phyloP scores from a whole-genome alignment of 768 basidiomycete species.

The Tephrocybe rancida region DNA sequence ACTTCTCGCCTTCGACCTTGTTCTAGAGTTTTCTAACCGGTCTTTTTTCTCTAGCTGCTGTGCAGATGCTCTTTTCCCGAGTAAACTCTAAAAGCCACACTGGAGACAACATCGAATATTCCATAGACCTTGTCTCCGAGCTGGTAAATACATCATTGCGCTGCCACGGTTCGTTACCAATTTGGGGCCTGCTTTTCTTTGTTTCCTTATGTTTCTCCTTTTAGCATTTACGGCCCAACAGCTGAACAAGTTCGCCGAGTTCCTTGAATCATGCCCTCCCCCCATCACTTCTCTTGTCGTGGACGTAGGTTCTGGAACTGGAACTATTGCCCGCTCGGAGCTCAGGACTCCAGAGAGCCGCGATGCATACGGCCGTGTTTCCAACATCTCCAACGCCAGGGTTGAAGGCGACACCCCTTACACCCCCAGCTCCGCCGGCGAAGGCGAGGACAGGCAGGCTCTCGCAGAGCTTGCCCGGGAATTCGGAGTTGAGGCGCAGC shows the following conservation, averaged over 20 bases:
- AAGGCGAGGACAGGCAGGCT: constrained; percentile 23
- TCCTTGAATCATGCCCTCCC: constrained; percentile 32
- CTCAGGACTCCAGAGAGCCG: constrained; percentile 28
- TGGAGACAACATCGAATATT: constrained; percentile 37
- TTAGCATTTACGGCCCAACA: constrained; percentile 70
- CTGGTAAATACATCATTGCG: constrained; percentile 53
- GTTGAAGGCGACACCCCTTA: constrained; percentile 14
- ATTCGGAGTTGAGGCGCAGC: constrained; percentile 70
- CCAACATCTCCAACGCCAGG: constrained; percentile 6
- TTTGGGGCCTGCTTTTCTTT: not conserved
- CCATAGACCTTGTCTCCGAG: constrained; percentile 36
- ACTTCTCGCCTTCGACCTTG: not conserved
- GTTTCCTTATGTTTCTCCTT: constrained; percentile 2
- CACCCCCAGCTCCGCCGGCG: constrained; percentile 12
- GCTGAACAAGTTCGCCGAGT: constrained; percentile 45
- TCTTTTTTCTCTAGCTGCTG: constrained; percentile 40
- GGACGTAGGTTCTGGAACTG: constrained; percentile 14
- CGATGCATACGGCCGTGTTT: constrained; percentile 12
- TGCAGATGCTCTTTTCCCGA: constrained; percentile 60
- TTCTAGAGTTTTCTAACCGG: constrained; percentile 3
- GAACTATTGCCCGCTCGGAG: constrained; percentile 17
- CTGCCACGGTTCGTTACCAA: constrained; percentile 54
- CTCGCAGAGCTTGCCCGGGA: constrained; percentile 67
- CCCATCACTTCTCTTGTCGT: not conserved
- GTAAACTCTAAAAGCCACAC: constrained; percentile 33